phyloP scores from a whole-genome alignment of 2,329 filamentous ascomycete species.

The Pseudocercospora cruenta region DNA sequence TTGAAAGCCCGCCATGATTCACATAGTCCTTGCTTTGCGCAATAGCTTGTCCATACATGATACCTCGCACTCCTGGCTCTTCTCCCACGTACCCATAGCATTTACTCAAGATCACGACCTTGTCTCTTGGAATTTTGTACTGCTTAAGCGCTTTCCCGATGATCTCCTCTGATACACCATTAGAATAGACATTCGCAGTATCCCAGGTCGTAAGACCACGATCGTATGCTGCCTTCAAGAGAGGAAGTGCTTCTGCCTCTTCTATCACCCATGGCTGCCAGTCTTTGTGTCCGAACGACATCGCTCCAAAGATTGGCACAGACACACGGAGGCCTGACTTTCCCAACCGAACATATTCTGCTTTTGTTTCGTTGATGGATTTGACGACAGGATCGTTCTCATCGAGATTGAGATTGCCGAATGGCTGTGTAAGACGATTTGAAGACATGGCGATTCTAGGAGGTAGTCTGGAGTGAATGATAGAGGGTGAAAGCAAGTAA shows the following conservation, averaged over 20 bases:
- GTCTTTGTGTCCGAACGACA: slow-evolving; percentile 55
- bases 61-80: slow-evolving; percentile 17
- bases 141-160: slow-evolving; percentile 68
- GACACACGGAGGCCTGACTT: slow-evolving; percentile 61
- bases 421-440: slow-evolving; percentile 2
- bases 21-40: slow-evolving; percentile 38
- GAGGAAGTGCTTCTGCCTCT: slow-evolving; percentile 50
- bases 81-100: slow-evolving; percentile 57
- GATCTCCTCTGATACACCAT: slow-evolving; percentile 67
- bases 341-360: slow-evolving; percentile 55
- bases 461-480: not conserved
- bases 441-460: not conserved
- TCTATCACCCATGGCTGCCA: slow-evolving; percentile 40
- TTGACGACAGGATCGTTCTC: slow-evolving; percentile 17
- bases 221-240: slow-evolving; percentile 68
- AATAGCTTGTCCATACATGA: slow-evolving; percentile 16
- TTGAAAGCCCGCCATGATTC: slow-evolving; percentile 59
- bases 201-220: slow-evolving; percentile 65
- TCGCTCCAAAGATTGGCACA: slow-evolving; percentile 60
- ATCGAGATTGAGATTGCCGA: slow-evolving; percentile 11
- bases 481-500: not conserved
- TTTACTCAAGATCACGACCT: slow-evolving; percentile 69
- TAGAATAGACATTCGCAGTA: slow-evolving; percentile 62
- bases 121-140: slow-evolving; percentile 67
- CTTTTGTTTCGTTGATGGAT: slow-evolving; percentile 37